Percentiles rank a stretch among this genome's conserved stretches.
phyloP scores from a whole-genome alignment of 176 grass and related monocot genomes.

The Miscanthus lutarioriparius region DNA sequence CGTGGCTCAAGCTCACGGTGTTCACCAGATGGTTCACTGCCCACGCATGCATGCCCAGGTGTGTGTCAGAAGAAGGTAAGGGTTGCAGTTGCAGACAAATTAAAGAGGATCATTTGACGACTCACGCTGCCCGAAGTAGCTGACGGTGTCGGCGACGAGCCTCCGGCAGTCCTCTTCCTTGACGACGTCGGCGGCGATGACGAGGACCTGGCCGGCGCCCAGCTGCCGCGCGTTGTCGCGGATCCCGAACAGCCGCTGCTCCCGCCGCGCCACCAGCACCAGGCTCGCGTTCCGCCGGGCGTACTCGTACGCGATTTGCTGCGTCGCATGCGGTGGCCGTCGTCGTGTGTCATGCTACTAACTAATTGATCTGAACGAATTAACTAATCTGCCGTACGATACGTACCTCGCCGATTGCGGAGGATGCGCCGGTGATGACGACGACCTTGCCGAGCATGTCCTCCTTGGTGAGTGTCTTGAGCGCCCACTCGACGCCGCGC shows the following conservation, averaged over 20 bases:
- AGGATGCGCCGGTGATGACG: conserved; percentile 78
- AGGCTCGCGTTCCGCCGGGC: conserved; percentile 69
- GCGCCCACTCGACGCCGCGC: conserved; percentile 54
- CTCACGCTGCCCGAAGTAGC: conserved; percentile 83
- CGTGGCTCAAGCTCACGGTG: conserved; percentile 77
- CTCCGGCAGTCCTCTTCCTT: conserved; percentile 82
- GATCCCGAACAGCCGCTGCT: conserved; percentile 71
- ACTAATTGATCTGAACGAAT: background rate
- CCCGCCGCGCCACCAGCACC: conserved; percentile 83
- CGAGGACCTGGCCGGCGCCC: conserved; percentile 78
- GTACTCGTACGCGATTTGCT: conserved; percentile 96
- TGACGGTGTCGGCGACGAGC: conserved; percentile 74
- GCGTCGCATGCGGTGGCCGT: too few species aligned
- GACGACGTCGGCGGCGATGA: conserved; percentile 82
- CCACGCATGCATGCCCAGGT: too few species aligned
- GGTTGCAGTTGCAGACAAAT: too few species aligned
- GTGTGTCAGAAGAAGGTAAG: too few species aligned
- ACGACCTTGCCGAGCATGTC: conserved; percentile 79
- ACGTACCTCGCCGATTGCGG: conserved; percentile 74
- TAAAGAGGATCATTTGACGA: too few species aligned
- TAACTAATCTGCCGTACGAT: too few species aligned
- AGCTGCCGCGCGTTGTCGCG: conserved; percentile 67
- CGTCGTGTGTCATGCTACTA: background rate
- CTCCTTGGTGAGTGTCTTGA: conserved; percentile 70
- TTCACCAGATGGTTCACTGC: conserved; percentile 96